These are phyloP conservation scores for Mortierella polycephala DNA, from an alignment of 371 early-diverging fungal genomes.

Conservation along the genomic window DNA sequence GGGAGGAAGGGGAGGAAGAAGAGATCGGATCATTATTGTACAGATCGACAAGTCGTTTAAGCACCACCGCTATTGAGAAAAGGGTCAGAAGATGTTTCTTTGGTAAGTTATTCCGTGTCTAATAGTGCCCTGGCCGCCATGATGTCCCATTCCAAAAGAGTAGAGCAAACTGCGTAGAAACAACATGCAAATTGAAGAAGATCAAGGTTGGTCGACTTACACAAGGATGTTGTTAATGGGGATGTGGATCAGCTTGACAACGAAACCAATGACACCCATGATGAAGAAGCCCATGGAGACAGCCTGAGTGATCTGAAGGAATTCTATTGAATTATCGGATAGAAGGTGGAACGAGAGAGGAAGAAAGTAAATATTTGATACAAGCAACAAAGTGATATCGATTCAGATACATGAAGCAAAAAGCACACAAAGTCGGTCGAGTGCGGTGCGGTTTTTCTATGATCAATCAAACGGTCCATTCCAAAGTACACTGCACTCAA, in stretches of 20 bases:
- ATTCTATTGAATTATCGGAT: constrained; percentile 73
- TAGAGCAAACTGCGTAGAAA: background rate
- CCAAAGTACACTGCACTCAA: no score
- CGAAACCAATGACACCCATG: constrained; percentile 98
- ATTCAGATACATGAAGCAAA: background rate
- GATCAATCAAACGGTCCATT: no score
- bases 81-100: background rate
- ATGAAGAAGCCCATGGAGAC: constrained; percentile 97
- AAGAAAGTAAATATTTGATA: background rate
- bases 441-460: no score
- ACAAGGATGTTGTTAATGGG: constrained; percentile 99
- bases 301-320: constrained; percentile 91
- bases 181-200: background rate
- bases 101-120: no score
- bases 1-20: background rate
- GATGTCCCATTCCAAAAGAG: no score
- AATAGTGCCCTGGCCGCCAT: no score
- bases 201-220: constrained; percentile 44
- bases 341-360: background rate
- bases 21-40: constrained; percentile 15
- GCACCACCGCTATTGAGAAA: constrained; percentile 51
- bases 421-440: no score
- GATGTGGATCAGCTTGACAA: constrained; percentile 98
- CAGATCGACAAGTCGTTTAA: constrained; percentile 38
- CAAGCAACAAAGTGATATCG: background rate